Conservation (phyloP, 805 yeast species). For the Yarrowia deformans region DNA sequence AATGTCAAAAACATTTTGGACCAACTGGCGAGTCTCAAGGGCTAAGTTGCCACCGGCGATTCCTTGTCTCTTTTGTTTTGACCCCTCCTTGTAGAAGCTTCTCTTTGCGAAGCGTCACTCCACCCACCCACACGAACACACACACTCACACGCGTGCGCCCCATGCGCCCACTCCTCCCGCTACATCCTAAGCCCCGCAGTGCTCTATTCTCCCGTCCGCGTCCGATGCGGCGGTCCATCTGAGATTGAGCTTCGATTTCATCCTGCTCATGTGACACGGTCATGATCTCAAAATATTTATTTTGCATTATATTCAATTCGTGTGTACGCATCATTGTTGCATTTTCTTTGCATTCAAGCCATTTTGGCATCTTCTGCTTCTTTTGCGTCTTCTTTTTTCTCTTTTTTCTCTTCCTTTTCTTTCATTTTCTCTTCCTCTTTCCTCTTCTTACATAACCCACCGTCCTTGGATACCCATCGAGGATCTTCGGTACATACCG, state of each 20-base stretch:
- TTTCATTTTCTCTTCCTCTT: not conserved
- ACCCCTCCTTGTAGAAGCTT: not conserved
- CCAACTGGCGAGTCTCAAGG: constrained; percentile 35
- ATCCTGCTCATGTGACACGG: constrained; percentile 19
- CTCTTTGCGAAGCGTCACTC: constrained; percentile 9
- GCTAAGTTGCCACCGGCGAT: not conserved
- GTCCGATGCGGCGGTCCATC: not conserved
- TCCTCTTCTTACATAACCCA: constrained; percentile 7
- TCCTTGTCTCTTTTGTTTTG: not conserved
- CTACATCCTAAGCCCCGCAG: constrained; percentile 1
- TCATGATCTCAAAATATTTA: constrained; percentile 32
- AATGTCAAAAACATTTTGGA: constrained; percentile 30
- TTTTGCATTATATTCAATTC: constrained; percentile 24
- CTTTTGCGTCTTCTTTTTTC: not conserved
- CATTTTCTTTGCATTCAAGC: constrained; percentile 26
- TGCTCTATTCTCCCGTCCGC: constrained; percentile 5
- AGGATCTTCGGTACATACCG: not conserved
- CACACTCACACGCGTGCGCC: not conserved
- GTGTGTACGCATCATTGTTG: constrained; percentile 41
- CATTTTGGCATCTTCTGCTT: not conserved
- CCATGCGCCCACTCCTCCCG: not conserved
- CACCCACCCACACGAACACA: constrained; percentile 1
- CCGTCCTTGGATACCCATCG: not conserved
- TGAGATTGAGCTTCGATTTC: constrained; percentile 11
- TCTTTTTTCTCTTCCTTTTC: not conserved